Base-by-base conservation (phyloP, 2,329 filamentous ascomycete species). In the Apiospora arundinis region DNA sequence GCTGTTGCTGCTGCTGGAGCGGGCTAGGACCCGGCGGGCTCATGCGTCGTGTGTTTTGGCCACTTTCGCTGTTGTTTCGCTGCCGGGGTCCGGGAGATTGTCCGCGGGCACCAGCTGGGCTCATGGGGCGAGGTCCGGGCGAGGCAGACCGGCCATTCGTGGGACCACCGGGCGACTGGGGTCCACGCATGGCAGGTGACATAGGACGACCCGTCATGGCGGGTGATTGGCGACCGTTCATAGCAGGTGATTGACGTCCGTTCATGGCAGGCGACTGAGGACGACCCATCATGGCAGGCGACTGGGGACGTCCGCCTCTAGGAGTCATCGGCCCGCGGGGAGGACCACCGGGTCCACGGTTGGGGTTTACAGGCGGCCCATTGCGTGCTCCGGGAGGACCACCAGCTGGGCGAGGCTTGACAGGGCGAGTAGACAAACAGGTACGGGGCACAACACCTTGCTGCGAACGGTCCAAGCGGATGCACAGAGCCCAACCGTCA, bases 401-500 rank as follows among this genome's bases (percentile, higher is more conserved):
- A 70, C 82, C 85, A 25, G 84, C 85, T 52, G 89, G 85, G 65
- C 95, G 92, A 66, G 95, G 94, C 86, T 97, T 98, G 74, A 98
- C 93, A 23, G 95, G 94, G 68, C 95, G 92, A 71, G 94, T 93
- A 18, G 96, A 98, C 68, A 99, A 88, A 83, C 96, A 99, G 48
- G 95, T 97, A 76, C 96, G 91, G 18, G 96, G 96, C 71, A 93
- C 94, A 69, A 98, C 96, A 85, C 96, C 96, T 85, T 98, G 95
- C 77, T 93, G 88, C 73, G 94, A 95, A 74, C 95, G 92, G 82
- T 98, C 95, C 77, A 98, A 91, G 75, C 92, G 92, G 76, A 95
- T 93, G 82, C 95, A 98, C 70, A 98, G 93, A 78, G 95, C 94
- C 96, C 96, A 99, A 78, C 96, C 96, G 83, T 99, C 96, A 80